Evolutionary conservation across 495 filamentous ascomycete genomes (phyloP).

Genomic region (Aspergillus biplanus): DNA sequence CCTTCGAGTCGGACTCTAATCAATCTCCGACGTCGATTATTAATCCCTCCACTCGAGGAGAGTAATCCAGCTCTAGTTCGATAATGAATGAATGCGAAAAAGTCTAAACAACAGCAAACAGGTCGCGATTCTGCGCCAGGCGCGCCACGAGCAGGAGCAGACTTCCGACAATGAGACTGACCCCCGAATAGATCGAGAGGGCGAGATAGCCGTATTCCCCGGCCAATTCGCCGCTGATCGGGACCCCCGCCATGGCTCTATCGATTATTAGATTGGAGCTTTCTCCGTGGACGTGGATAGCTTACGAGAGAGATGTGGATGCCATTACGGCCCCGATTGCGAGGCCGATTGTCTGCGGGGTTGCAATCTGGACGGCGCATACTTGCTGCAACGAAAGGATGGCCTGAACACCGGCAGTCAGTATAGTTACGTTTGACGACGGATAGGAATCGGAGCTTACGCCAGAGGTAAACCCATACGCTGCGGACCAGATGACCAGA

Average conservation of each 20-base stretch:
- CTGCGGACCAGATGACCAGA: conserved; percentile 37
- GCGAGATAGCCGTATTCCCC: conserved; percentile 41
- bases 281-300: neutral
- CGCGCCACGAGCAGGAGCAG: conserved; percentile 32
- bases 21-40: neutral
- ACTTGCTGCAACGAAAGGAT: conserved; percentile 48
- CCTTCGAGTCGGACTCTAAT: neutral
- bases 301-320: conserved; percentile 42
- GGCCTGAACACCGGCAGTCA: conserved; percentile 27
- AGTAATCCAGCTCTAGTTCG: neutral
- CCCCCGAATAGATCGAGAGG: conserved; percentile 39
- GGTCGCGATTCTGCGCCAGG: conserved; percentile 25
- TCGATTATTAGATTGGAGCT: conserved; percentile 1
- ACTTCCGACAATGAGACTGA: conserved; percentile 37
- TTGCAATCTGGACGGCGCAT: conserved; percentile 43
- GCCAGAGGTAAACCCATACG: conserved; percentile 47
- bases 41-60: too few species aligned
- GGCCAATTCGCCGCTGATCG: conserved; percentile 39
- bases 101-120: conserved; percentile 30
- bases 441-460: conserved; percentile 27
- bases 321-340: conserved; percentile 39
- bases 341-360: conserved; percentile 33
- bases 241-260: conserved; percentile 43
- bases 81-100: neutral
- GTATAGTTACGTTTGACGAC: neutral